Conservation (phyloP, 352 stramenopile species). For the Phytophthora capsici region DNA sequence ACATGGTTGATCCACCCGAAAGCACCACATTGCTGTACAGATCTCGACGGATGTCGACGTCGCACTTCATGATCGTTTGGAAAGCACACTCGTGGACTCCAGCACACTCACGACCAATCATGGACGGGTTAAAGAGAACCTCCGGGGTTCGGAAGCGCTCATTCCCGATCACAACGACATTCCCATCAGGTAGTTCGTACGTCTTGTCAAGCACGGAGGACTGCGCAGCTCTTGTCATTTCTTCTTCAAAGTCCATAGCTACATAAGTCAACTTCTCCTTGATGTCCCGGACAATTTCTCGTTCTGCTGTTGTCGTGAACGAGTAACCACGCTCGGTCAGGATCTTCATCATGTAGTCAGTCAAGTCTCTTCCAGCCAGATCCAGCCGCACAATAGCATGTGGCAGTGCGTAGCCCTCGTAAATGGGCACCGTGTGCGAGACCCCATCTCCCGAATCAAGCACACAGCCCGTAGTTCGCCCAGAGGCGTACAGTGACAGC, state of each 20-base stretch:
- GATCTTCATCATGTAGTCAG: constrained; percentile 98
- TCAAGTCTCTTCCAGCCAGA: constrained; percentile 93
- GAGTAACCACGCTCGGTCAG: constrained; percentile 94
- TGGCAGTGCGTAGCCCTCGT: constrained; percentile 95
- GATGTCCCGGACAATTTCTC: constrained; percentile 96
- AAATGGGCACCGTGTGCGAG: constrained; percentile 96
- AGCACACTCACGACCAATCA: constrained; percentile 90
- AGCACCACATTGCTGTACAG: constrained; percentile 98
- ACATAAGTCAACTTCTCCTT: constrained; percentile 98
- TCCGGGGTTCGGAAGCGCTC: constrained; percentile 96
- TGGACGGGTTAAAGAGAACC: constrained; percentile 95
- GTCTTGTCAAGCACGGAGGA: constrained; percentile 91
- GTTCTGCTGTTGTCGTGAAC: constrained; percentile 94
- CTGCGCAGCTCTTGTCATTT: constrained; percentile 91
- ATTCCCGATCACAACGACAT: constrained; percentile 97
- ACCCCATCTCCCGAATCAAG: constrained; percentile 95
- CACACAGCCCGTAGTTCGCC: constrained; percentile 95
- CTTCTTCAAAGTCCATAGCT: constrained; percentile 92
- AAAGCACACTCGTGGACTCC: constrained; percentile 83
- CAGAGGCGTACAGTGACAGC: constrained; percentile 95
- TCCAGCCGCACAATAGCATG: constrained; percentile 96
- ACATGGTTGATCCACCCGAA: constrained; percentile 97
- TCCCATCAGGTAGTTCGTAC: constrained; percentile 98
- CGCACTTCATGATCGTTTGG: constrained; percentile 91
- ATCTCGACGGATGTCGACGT: constrained; percentile 93